Base-by-base conservation (phyloP, 129 eudicot genomes). In the Erigeron canadensis region DNA sequence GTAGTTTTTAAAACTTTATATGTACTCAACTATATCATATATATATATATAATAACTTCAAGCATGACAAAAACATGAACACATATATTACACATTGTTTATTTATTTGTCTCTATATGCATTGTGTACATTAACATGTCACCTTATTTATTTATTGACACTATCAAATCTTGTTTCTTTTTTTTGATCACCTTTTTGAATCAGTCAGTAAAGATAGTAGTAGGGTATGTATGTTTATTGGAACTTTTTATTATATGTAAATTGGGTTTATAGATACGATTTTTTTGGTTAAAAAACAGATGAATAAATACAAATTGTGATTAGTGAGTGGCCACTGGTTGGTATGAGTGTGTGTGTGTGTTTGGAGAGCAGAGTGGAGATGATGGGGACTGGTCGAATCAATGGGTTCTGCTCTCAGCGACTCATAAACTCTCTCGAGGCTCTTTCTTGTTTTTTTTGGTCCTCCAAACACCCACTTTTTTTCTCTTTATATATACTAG, bases 381-480 rank as follows among this genome's bases (percentile, higher is more conserved):
- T 74, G 89, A 81, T 84, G 77, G 70, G 63, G 89, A 84, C 86
- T 67, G 68, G 62, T 78, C 86, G 78, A 81, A 71, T 78, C 88
- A 78, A 84, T 81, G 72, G 80, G 57, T 72, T 77, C 50, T 71
- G 80, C 61, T 69, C 61, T 69, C 74, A 61, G 69, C 73, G 72
- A 81, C 79, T 73, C 75, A 61, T 77, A 55, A 73, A 34, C 75
- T 59, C 68, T 63, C 68, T 71, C 69, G 11, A 42, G 67, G 68
- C 71, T 60, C 67, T 69, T 67, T 51, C 56, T 61, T 56, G 50
- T 64, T 64, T 64, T 10, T 16, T 37, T 38, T 57, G 6, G 11
- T 22, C 9, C 3, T 73, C 53, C 73, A 73, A 73, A 70, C 71
- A 74, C 48, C 23, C 61, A 16, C 64, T 77, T 76, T 73, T 17